Evolutionary conservation across 371 early-diverging fungal genomes (phyloP).

Genomic region (Circinella umbellata): DNA sequence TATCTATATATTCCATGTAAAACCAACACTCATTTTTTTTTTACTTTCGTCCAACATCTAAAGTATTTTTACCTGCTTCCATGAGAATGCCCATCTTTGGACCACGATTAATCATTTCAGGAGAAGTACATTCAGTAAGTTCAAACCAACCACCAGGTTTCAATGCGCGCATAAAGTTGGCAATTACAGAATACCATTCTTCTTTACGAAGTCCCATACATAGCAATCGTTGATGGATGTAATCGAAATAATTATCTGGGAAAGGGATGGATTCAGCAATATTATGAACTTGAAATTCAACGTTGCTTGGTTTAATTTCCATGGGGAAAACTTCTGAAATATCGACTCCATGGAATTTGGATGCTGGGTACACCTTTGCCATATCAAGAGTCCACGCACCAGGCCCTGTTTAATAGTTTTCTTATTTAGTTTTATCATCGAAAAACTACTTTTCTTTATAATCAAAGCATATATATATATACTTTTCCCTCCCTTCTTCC

Average conservation of each 20-base stretch:
- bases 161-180: slow-evolving; percentile 13
- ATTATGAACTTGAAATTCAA: slow-evolving; percentile 55
- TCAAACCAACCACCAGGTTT: slow-evolving; percentile 34
- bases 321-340: slow-evolving; percentile 22
- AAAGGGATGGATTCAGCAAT: slow-evolving; percentile 58
- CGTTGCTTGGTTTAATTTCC: slow-evolving; percentile 25
- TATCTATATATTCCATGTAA: too few species aligned
- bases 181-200: slow-evolving; percentile 36
- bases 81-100: neutral
- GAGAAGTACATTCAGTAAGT: slow-evolving; percentile 15
- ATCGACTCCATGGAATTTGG: slow-evolving; percentile 25
- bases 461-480: too few species aligned
- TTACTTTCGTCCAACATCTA: too few species aligned
- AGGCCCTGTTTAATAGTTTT: too few species aligned
- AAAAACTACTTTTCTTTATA: too few species aligned
- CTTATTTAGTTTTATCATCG: too few species aligned
- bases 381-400: slow-evolving; percentile 6
- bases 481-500: too few species aligned
- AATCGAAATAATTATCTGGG: slow-evolving; percentile 58
- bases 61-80: neutral
- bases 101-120: neutral
- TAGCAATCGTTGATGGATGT: slow-evolving; percentile 55
- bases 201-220: slow-evolving; percentile 29
- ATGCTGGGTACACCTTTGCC: slow-evolving; percentile 24
- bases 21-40: neutral